These are phyloP conservation scores for Clathrospora elynae DNA, from an alignment of 2,329 filamentous ascomycete genomes.

Conservation along the genomic window DNA sequence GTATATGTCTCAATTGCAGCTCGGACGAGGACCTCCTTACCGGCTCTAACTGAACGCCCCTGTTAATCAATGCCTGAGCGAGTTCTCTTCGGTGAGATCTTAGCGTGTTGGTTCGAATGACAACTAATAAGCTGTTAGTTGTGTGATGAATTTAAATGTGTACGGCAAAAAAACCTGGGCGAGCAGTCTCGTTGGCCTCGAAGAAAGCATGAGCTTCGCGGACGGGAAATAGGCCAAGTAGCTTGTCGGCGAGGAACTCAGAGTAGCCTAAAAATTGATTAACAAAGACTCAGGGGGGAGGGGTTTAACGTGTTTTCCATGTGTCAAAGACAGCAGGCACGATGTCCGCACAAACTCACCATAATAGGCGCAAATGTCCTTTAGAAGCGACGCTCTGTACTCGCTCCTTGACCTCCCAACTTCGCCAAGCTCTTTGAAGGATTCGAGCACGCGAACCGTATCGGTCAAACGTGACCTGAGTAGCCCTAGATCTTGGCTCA, in stretches of 20 bases:
- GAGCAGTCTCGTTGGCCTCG: conserved; percentile 94
- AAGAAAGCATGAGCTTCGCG: conserved; percentile 97
- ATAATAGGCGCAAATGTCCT: conserved; percentile 95
- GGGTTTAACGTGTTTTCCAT: too few species aligned
- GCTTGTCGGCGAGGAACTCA: conserved; percentile 91
- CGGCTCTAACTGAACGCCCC: conserved; percentile 92
- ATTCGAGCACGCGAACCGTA: conserved; percentile 86
- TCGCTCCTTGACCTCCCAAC: conserved; percentile 81
- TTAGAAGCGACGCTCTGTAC: conserved; percentile 83
- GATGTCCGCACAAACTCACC: conserved; percentile 47
- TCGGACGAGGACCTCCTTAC: too few species aligned
- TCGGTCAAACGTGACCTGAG: conserved; percentile 89
- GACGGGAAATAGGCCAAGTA: conserved; percentile 89
- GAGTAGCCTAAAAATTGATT: too few species aligned
- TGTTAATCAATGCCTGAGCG: conserved; percentile 91
- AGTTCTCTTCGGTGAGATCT: conserved; percentile 77
- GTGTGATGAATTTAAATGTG: too few species aligned
- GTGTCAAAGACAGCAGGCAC: too few species aligned
- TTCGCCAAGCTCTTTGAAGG: conserved; percentile 81
- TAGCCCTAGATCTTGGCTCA: conserved; percentile 82
- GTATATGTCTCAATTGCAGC: too few species aligned
- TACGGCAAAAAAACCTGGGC: too few species aligned
- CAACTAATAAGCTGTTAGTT: too few species aligned
- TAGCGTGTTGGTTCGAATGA: conserved; percentile 96
- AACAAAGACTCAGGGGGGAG: too few species aligned